Conservation (phyloP, 495 filamentous ascomycete genomes). For the Neurospora cerealis region DNA sequence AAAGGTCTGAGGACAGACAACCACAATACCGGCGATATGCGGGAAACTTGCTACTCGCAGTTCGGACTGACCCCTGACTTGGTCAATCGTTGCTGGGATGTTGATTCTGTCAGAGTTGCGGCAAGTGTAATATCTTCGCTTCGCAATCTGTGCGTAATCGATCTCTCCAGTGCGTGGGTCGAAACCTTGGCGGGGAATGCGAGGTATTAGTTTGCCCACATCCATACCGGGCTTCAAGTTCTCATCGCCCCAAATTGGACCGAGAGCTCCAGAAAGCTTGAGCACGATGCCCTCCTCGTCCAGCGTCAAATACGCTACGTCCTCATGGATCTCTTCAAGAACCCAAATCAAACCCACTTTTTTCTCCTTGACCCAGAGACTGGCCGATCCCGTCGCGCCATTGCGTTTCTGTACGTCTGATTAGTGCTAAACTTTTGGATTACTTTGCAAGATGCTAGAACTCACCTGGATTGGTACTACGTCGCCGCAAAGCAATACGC, state of each 20-base stretch:
- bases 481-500: constrained; percentile 89
- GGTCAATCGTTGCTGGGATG: constrained; percentile 69
- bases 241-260: constrained; percentile 72
- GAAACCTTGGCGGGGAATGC: constrained; percentile 64
- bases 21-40: constrained; percentile 94
- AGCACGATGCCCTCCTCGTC: constrained; percentile 65
- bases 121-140: constrained; percentile 71
- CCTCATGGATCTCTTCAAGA: constrained; percentile 92
- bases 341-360: constrained; percentile 92
- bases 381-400: constrained; percentile 81
- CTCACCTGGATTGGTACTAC: constrained; percentile 70
- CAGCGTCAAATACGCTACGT: constrained; percentile 63
- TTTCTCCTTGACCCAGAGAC: constrained; percentile 98
- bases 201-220: constrained; percentile 66
- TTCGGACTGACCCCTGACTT: constrained; percentile 50
- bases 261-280: constrained; percentile 55
- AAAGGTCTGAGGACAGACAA: constrained; percentile 64
- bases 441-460: not conserved
- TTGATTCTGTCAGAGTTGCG: constrained; percentile 60
- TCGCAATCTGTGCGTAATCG: constrained; percentile 58
- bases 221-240: constrained; percentile 54
- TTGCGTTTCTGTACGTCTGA: constrained; percentile 66
- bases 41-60: constrained; percentile 86
- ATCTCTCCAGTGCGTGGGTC: constrained; percentile 52
- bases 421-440: not conserved